A percentile compares a stretch with the other conserved stretches of the same genome.
Evolutionary conservation across 441 rosid species (phyloP).

Genomic region (Aquilaria agallochum): DNA sequence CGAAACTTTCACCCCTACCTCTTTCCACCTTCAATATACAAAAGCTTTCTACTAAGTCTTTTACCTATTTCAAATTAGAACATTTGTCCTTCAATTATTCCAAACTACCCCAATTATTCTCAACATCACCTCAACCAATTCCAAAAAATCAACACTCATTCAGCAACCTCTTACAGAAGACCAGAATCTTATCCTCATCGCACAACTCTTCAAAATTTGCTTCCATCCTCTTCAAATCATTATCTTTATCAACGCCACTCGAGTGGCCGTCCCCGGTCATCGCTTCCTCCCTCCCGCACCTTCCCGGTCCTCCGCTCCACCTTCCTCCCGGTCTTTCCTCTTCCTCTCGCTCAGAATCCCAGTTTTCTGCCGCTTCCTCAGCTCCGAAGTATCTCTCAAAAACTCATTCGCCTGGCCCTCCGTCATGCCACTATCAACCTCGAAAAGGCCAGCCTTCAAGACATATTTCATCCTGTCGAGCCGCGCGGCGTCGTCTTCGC

Average conservation of each 20-base stretch:
- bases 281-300: conserved; percentile 69
- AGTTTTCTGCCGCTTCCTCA: conserved; percentile 75
- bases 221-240: conserved; percentile 73
- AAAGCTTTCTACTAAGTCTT: too few relatives aligned
- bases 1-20: too few relatives aligned
- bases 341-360: conserved; percentile 60
- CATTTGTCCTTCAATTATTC: too few relatives aligned
- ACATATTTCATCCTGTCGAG: conserved; percentile 73
- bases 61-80: too few relatives aligned
- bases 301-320: conserved; percentile 53
- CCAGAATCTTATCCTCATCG: conserved; percentile 78
- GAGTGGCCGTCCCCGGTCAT: conserved; percentile 68
- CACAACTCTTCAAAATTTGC: conserved; percentile 73
- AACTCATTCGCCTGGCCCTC: conserved; percentile 89
- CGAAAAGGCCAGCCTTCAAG: conserved; percentile 67
- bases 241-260: conserved; percentile 65
- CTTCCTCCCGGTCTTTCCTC: conserved; percentile 67
- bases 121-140: too few relatives aligned
- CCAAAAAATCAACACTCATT: conserved; percentile 40
- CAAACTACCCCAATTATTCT: too few relatives aligned
- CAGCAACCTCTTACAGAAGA: conserved; percentile 72
- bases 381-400: conserved; percentile 69
- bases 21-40: too few relatives aligned
- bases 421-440: conserved; percentile 75
- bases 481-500: conserved; percentile 75